Base-by-base conservation (phyloP, 495 filamentous ascomycete genomes). In the Neurospora sp. region DNA sequence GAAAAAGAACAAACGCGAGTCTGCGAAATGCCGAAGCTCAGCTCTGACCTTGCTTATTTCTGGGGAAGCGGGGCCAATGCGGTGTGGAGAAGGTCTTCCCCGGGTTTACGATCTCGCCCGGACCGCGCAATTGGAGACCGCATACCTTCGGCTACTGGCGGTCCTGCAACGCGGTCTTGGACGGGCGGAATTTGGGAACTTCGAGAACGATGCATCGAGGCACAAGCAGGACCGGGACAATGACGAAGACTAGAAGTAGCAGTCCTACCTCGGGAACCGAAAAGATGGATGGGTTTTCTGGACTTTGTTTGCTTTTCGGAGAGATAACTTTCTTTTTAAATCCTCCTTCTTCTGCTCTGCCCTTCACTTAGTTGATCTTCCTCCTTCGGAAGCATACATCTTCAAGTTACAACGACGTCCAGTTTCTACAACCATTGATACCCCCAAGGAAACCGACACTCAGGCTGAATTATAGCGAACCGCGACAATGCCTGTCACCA, bases 401-500 rank as follows among this genome's bases (percentile, higher is more conserved):
- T 37, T 74, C 18, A 69, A 61, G 31, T 41, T 40, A 16, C 71
- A n/a, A 12, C 44, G 8, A 22, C 12, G 16, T 12, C 18, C 22
- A 20, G 7, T 38, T 53, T 27, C 27, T 53, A 27, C 4, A 31
- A 5, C 69, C 39, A 31, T 40, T 20, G 39, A 4, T 35, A 69
- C 61, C 5, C 39, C 16, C 14, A 11, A 70, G 38, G 46, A n/a
- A 38, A 22, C 18, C 44, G 44, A 48, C 9, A 16, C 12, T 31
- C 5, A 16, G 3, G n/a, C 22, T 35, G 53, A 14, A 35, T 10
- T 18, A 18, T 6, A 27, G 4, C 27, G 37, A 5, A 69, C 68
- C 46, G 68, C 74, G 77, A 85, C 14, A 77, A 92, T 86, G 91
- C 90, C 85, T 75, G 85, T 82, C 77, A 90, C 85, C 69, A 77